Conservation (phyloP, 495 filamentous ascomycete species). For the Bacidia rubella region DNA sequence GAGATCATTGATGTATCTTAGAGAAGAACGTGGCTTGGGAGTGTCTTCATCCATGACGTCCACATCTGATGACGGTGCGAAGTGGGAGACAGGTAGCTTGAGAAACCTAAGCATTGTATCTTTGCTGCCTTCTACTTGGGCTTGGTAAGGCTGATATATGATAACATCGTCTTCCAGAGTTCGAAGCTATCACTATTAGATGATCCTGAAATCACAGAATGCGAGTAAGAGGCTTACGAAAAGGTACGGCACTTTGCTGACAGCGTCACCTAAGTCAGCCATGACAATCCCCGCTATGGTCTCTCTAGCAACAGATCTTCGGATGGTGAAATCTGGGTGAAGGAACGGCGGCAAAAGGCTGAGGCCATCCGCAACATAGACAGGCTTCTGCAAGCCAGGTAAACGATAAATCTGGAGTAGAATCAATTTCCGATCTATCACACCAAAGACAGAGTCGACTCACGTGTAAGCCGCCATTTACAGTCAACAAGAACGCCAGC, state of each 20-base stretch:
- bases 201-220: not conserved
- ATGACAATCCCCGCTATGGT: constrained; percentile 62
- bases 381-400: constrained; percentile 40
- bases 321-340: constrained; percentile 51
- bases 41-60: constrained; percentile 25
- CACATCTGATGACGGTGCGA: constrained; percentile 35
- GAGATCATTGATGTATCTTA: constrained; percentile 52
- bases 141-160: constrained; percentile 70
- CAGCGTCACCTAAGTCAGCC: constrained; percentile 68
- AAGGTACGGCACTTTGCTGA: constrained; percentile 57
- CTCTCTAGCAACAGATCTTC: constrained; percentile 57
- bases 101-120: constrained; percentile 50
- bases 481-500: constrained; percentile 61
- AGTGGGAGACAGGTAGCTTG: constrained; percentile 55
- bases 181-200: constrained; percentile 42
- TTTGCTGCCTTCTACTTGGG: constrained; percentile 19
- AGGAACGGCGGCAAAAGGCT: constrained; percentile 66
- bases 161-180: constrained; percentile 66
- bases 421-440: not conserved
- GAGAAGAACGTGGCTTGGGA: constrained; percentile 30
- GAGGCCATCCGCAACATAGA: constrained; percentile 56
- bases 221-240: constrained; percentile 43
- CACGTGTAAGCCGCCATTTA: constrained; percentile 60
- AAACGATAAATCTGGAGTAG: constrained; percentile 28
- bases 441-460: constrained; percentile 19